Evolutionary conservation across 768 basidiomycete genomes (phyloP).

Genomic region (Mycena leptocephala): DNA sequence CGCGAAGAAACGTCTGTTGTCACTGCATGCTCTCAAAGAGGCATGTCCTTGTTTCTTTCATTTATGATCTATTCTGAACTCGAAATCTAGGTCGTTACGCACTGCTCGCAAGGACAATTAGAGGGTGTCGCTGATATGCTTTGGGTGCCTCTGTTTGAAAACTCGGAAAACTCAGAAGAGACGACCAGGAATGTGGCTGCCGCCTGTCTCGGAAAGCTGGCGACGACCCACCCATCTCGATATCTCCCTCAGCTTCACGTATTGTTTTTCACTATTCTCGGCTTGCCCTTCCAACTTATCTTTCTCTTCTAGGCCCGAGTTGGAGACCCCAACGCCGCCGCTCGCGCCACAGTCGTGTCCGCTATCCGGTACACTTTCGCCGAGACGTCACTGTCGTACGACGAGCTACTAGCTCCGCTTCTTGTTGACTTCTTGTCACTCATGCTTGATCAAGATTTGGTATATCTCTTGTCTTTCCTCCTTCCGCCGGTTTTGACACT

Average conservation of each 20-base stretch:
- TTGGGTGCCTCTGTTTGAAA: conserved; percentile 94
- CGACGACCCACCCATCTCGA: conserved; percentile 90
- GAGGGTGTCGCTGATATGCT: conserved; percentile 91
- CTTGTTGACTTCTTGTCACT: conserved; percentile 94
- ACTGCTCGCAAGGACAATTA: conserved; percentile 88
- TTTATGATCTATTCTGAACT: not conserved
- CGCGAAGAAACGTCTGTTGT: conserved; percentile 84
- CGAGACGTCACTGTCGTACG: conserved; percentile 88
- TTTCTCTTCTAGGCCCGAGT: conserved; percentile 69
- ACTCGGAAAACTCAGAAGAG: conserved; percentile 92
- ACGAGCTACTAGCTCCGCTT: conserved; percentile 90
- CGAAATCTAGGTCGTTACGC: conserved; percentile 83
- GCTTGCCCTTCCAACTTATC: not conserved
- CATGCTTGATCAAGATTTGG: conserved; percentile 91
- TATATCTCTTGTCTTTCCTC: conserved; percentile 53
- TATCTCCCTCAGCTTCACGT: conserved; percentile 96
- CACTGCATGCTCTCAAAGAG: conserved; percentile 95
- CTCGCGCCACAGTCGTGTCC: conserved; percentile 91
- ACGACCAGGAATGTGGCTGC: conserved; percentile 95
- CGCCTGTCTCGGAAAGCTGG: conserved; percentile 96
- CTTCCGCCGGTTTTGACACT: not conserved
- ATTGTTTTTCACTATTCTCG: conserved; percentile 38
- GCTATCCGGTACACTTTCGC: conserved; percentile 96
- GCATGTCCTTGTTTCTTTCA: conserved; percentile 53
- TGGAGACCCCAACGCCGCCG: conserved; percentile 75